Base-by-base conservation (phyloP, 495 filamentous ascomycete species). In the Penicillium verhagenii region DNA sequence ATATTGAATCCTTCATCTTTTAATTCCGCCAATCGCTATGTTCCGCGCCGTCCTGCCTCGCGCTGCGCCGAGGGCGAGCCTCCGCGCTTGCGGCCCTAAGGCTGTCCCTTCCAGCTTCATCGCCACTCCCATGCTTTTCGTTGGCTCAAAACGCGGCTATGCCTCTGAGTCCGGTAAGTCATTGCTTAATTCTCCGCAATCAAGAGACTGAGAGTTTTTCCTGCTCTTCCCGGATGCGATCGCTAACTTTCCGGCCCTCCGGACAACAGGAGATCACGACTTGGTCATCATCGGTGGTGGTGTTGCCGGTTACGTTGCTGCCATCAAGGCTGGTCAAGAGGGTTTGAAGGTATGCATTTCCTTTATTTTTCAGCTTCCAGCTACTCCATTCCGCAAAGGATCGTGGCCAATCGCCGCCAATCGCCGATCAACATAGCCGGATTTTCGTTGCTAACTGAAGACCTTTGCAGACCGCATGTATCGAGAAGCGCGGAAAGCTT, bases 301-400 rank as follows among this genome's bases (percentile, higher is more conserved):
- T 79, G 95, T 97, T 61, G 94, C 92, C 64, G 94, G 94, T 72
- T 98, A 98, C 81, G 95, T 97, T 65, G 92, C 94, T 56, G 94
- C 94, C 58, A 98, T 98, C 82, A 97, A 97, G 79, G 94, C 95
- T 63, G 94, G 92, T 47, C 94, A 98, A 72, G 91, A 94, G 72
- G 95, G 94, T 65, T 78, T 98, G 70, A 98, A 97, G 87, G 93
- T 95, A 73, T 59, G 78, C 52, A 10, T 26, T 18, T 4, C 29
- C 39, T 52, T 14, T 1, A 6, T 28, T 31, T 31, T 6, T 24
- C 6, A 19, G 14, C 49, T 19, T 37, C 29, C 6, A 19, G 14
- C 49, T 19, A 23, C 29, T 13, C n/a, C 20, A 11, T n/a, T 7
- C 21, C 31, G 16, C 37, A 6, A n/a, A 29, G 24, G 18, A 40